Conservation (phyloP, 1,284 basidiomycete species). For the Ceratobasidium theobromae region DNA sequence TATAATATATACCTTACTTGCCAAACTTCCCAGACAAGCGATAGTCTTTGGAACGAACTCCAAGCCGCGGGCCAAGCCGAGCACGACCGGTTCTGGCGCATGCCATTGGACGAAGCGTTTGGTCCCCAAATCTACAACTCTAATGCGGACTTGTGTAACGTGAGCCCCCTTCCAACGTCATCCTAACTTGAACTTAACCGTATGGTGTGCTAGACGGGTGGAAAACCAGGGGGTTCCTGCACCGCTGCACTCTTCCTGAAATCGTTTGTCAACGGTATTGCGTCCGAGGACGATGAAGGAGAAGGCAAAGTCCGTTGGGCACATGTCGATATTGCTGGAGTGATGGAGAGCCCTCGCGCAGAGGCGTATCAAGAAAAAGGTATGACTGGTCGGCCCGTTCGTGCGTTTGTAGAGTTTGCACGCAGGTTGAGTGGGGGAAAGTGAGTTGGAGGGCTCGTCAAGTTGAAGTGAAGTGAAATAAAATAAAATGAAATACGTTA, state of each 20-base stretch:
- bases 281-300: slow-evolving; percentile 51
- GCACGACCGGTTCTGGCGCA: slow-evolving; percentile 81
- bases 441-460: not conserved
- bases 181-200: not conserved
- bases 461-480: not conserved
- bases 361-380: slow-evolving; percentile 70
- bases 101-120: slow-evolving; percentile 76
- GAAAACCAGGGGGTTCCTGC: slow-evolving; percentile 69
- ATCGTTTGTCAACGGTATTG: slow-evolving; percentile 70
- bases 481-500: too few relatives aligned
- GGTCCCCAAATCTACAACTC: slow-evolving; percentile 73
- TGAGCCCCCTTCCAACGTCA: slow-evolving; percentile 44
- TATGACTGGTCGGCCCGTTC: slow-evolving; percentile 74
- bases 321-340: slow-evolving; percentile 83
- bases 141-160: slow-evolving; percentile 84
- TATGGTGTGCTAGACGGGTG: slow-evolving; percentile 58
- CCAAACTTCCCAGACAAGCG: slow-evolving; percentile 56
- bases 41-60: slow-evolving; percentile 72
- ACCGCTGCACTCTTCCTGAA: slow-evolving; percentile 90
- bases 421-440: slow-evolving; percentile 40
- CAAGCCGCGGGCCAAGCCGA: slow-evolving; percentile 70
- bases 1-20: slow-evolving; percentile 10
- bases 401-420: slow-evolving; percentile 45
- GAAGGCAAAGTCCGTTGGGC: slow-evolving; percentile 67
- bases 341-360: slow-evolving; percentile 69